Conservation (phyloP, 768 basidiomycete genomes). For the Clavaria fumosa region DNA sequence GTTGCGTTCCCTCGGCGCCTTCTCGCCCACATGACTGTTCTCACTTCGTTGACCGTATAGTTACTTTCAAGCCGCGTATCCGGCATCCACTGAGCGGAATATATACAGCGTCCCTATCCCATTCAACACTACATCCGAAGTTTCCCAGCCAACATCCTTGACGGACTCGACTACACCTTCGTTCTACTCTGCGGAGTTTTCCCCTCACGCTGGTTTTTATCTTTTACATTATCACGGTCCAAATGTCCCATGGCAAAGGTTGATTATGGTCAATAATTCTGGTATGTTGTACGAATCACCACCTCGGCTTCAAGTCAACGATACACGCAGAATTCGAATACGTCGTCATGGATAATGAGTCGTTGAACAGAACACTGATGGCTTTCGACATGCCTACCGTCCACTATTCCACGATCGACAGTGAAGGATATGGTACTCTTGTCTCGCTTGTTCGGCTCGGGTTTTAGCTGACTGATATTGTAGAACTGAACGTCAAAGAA, state of each 20-base stretch:
- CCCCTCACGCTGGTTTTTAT: conserved; percentile 77
- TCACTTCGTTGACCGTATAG: conserved; percentile 24
- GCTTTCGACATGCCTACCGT: conserved; percentile 59
- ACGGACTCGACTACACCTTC: conserved; percentile 37
- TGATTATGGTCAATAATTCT: conserved; percentile 39
- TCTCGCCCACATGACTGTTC: not conserved
- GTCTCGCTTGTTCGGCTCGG: conserved; percentile 2
- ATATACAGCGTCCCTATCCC: conserved; percentile 73
- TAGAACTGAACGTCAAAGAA: conserved; percentile 84
- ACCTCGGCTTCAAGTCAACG: too few species aligned
- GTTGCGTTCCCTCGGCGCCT: conserved; percentile 18
- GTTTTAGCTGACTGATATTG: conserved; percentile 11
- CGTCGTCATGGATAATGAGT: conserved; percentile 55
- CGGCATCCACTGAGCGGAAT: conserved; percentile 70
- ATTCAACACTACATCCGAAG: conserved; percentile 20
- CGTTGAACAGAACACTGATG: conserved; percentile 45
- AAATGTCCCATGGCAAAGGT: conserved; percentile 72
- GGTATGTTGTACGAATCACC: conserved; percentile 18
- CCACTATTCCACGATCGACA: conserved; percentile 58
- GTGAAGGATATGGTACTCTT: conserved; percentile 69
- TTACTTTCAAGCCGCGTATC: conserved; percentile 79
- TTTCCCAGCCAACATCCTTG: conserved; percentile 29
- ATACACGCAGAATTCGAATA: conserved; percentile 54
- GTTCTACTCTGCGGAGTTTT: conserved; percentile 59
- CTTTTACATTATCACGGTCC: conserved; percentile 70